Base-by-base conservation (phyloP, 139 green algal species). In the Tetratostichococcus sp. region DNA sequence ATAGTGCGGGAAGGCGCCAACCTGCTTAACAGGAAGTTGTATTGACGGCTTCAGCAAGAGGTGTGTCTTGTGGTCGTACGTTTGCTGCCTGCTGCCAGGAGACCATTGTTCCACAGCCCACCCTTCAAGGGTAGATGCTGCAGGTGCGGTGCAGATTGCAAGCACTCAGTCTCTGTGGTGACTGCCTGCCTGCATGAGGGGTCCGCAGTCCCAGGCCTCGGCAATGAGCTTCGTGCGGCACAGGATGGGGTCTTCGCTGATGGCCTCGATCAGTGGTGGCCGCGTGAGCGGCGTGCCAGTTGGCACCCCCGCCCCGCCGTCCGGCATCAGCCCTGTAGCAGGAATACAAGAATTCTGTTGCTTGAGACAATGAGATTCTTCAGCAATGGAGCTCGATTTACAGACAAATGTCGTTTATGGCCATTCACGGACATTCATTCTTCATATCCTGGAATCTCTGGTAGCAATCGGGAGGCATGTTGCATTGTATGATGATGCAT, bases 101-200 rank as follows among this genome's bases (percentile, higher is more conserved):
- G n/a, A n/a, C n/a, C n/a, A n/a, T n/a, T n/a, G n/a, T n/a, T n/a
- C n/a, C n/a, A n/a, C n/a, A n/a, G n/a, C n/a, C n/a, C n/a, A n/a
- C n/a, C n/a, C n/a, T n/a, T n/a, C n/a, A n/a, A n/a, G n/a, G n/a
- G n/a, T n/a, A n/a, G n/a, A n/a, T n/a, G n/a, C n/a, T n/a, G n/a
- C n/a, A n/a, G n/a, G n/a, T n/a, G n/a, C n/a, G n/a, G n/a, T n/a
- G n/a, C n/a, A n/a, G n/a, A n/a, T n/a, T n/a, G n/a, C n/a, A n/a
- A n/a, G n/a, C n/a, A n/a, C n/a, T n/a, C n/a, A n/a, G n/a, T n/a
- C 39, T 50, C 39, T 50, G 39, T n/a, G n/a, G n/a, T n/a, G n/a
- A n/a, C n/a, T n/a, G n/a, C n/a, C n/a, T n/a, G 97, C 94, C 89
- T 98, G 96, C 84, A 98, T 97, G 28, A 99, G 87, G 0, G 94